phyloP scores from a whole-genome alignment of 345 rosid species.

The Clarkia xantiana region DNA sequence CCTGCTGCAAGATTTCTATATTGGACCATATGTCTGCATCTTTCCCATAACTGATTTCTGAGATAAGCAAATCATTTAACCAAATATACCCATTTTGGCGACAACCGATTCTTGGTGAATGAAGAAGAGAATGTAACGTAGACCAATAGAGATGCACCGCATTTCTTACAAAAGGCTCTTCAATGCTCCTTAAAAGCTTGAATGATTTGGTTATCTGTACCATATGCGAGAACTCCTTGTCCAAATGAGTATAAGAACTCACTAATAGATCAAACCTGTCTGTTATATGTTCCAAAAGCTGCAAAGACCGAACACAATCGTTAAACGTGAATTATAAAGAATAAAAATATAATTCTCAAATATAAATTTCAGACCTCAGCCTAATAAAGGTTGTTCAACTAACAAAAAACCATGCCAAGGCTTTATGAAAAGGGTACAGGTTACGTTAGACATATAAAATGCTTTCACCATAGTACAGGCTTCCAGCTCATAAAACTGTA shows the following conservation, averaged over 20 bases:
- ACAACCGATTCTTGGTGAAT: constrained; percentile 64
- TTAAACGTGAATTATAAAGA: no score
- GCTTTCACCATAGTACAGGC: no score
- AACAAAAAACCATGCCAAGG: no score
- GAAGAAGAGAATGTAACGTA: constrained; percentile 89
- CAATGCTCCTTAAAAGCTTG: constrained; percentile 48
- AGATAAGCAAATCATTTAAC: constrained; percentile 87
- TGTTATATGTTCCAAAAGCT: constrained; percentile 71
- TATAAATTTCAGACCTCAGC: neutral
- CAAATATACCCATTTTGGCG: constrained; percentile 88
- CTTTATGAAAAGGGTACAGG: no score
- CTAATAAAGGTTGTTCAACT: no score
- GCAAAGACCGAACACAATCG: constrained; percentile 15
- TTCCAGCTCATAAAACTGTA: no score
- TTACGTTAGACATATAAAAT: no score
- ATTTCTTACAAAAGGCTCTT: constrained; percentile 23
- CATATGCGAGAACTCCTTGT: constrained; percentile 69
- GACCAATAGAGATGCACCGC: constrained; percentile 71
- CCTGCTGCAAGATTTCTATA: constrained; percentile 48
- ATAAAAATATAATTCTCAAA: neutral
- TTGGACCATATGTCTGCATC: constrained; percentile 54
- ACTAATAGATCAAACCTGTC: constrained; percentile 72
- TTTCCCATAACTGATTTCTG: constrained; percentile 69
- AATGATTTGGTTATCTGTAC: constrained; percentile 61
- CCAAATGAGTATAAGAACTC: constrained; percentile 78